These are phyloP conservation scores for Wickerhamiella spandovensis DNA, from an alignment of 805 yeast species.

Conservation along the genomic window DNA sequence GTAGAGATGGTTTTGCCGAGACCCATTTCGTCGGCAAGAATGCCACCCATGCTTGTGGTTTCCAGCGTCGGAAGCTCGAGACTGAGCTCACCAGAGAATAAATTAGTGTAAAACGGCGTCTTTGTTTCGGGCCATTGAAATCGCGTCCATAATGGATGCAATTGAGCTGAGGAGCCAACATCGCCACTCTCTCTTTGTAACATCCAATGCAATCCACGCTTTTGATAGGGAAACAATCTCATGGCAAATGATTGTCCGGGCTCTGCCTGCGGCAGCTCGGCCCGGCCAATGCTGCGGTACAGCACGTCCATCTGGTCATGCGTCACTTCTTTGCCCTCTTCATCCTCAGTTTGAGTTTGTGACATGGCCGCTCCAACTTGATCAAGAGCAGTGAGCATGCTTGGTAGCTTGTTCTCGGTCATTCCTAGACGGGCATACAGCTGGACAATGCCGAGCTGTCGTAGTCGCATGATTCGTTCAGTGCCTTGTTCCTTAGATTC, in stretches of 20 bases:
- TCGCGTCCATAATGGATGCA: slow-evolving; percentile 80
- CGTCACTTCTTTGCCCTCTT: slow-evolving; percentile 33
- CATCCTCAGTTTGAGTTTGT: slow-evolving; percentile 19
- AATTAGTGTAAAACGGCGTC: slow-evolving; percentile 53
- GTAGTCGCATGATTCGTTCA: slow-evolving; percentile 38
- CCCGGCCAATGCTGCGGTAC: slow-evolving; percentile 44
- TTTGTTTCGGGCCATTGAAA: slow-evolving; percentile 52
- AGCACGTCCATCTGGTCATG: slow-evolving; percentile 64
- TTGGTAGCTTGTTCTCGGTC: slow-evolving; percentile 2
- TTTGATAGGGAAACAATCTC: slow-evolving; percentile 61
- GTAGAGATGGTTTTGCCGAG: slow-evolving; percentile 86
- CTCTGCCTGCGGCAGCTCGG: slow-evolving; percentile 47
- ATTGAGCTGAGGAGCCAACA: slow-evolving; percentile 26
- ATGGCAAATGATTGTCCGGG: slow-evolving; percentile 44
- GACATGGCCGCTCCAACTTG: not conserved
- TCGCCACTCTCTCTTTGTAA: slow-evolving; percentile 59
- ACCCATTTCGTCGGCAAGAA: slow-evolving; percentile 95
- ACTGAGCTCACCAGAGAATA: slow-evolving; percentile 70
- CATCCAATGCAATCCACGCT: slow-evolving; percentile 83
- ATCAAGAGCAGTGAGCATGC: slow-evolving; percentile 6
- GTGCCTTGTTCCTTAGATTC: slow-evolving; percentile 36
- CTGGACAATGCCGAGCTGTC: slow-evolving; percentile 42
- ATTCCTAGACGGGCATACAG: slow-evolving; percentile 39
- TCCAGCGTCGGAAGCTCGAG: slow-evolving; percentile 50
- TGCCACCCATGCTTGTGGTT: slow-evolving; percentile 61